Conservation (phyloP, 2,329 filamentous ascomycete species). For the Colletotrichum costaricense region DNA sequence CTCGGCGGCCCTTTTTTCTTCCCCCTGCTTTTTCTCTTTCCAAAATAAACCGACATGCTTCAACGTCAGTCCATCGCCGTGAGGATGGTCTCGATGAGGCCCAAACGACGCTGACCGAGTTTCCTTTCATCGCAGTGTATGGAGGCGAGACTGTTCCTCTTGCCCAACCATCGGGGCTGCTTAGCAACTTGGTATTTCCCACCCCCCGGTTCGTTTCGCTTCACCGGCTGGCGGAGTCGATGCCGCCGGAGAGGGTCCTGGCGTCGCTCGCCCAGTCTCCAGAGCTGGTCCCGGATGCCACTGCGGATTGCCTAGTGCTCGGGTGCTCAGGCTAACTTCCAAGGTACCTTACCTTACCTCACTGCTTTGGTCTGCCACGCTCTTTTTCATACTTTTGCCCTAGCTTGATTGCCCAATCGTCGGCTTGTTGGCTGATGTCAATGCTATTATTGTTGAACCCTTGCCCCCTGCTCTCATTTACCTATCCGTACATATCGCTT, state of each 20-base stretch:
- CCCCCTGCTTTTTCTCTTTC: slow-evolving; percentile 5
- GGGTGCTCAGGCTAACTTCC: background rate
- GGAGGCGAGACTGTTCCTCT: slow-evolving; percentile 10
- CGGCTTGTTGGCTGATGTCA: slow-evolving; percentile 26
- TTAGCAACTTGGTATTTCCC: slow-evolving; percentile 18
- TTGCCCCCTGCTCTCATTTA: slow-evolving; percentile 7
- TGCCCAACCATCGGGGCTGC: slow-evolving; percentile 29
- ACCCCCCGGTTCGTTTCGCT: slow-evolving; percentile 29
- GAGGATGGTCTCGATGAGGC: slow-evolving; percentile 36
- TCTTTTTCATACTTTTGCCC: background rate
- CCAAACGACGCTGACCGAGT: slow-evolving; percentile 33
- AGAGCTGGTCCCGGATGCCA: background rate
- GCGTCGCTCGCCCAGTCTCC: slow-evolving; percentile 15
- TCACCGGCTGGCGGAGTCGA: slow-evolving; percentile 36
- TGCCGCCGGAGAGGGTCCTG: slow-evolving; percentile 33
- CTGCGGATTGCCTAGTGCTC: background rate
- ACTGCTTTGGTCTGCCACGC: background rate
- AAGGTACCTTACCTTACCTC: background rate
- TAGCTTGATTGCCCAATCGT: slow-evolving; percentile 31
- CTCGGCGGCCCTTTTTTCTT: slow-evolving; percentile 29
- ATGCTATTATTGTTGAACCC: slow-evolving; percentile 18
- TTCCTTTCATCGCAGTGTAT: slow-evolving; percentile 28
- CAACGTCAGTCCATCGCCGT: slow-evolving; percentile 24
- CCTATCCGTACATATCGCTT: slow-evolving; percentile 4
- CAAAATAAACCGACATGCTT: slow-evolving; percentile 19